Base-by-base conservation (phyloP, 371 early-diverging fungal species). In the Synchytrium microbalum region DNA sequence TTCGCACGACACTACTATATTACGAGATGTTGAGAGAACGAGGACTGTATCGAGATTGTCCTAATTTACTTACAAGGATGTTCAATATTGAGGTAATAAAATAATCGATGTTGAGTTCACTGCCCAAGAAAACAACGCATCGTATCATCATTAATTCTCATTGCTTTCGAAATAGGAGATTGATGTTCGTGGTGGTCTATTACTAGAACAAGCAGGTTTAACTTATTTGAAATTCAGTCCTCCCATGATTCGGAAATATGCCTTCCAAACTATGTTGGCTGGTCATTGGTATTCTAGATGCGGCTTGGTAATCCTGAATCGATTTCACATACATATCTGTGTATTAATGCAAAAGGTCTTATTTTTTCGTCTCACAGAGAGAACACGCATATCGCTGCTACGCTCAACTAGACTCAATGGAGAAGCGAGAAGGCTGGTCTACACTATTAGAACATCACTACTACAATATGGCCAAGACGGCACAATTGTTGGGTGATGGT, bases 191-290 rank as follows among this genome's bases (percentile, higher is more conserved):
- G 84, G 86, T 38, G 93, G 89, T 0, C 67, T 95, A 55, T 84
- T 91, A 33, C 70, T 91, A 46, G 97, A 96, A 68, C 95, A 94
- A 69, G 90, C 93, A 0, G 94, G 93, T 0, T 84, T 87, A 59
- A 85, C 88, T 33, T 92, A 84, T 65, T 61, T 92, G 33, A 79
- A 82, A 54, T 62, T 76, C 23, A 70, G 72, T 5, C 75, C 74
- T 0, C 84, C 89, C 0, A 84, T 86, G 76, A 77, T 85, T 24
- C 84, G 95, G 59, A 94, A 92, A 67, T 91, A 87, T 65, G 89
- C 89, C 0, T 92, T 93, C 69, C 90, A 93, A 64, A 72, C 92
- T 31, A 84, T 93, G 53, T 79, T 94, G 74, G 93, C 95, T 0
- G 92, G 87, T 0, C 90, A 91, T 68, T 79, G 90, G 2, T 96